Percentiles rank a stretch among this genome's conserved stretches.
Evolutionary conservation across 2,329 filamentous ascomycete genomes (phyloP).

Genomic region (Drechslera avenae): DNA sequence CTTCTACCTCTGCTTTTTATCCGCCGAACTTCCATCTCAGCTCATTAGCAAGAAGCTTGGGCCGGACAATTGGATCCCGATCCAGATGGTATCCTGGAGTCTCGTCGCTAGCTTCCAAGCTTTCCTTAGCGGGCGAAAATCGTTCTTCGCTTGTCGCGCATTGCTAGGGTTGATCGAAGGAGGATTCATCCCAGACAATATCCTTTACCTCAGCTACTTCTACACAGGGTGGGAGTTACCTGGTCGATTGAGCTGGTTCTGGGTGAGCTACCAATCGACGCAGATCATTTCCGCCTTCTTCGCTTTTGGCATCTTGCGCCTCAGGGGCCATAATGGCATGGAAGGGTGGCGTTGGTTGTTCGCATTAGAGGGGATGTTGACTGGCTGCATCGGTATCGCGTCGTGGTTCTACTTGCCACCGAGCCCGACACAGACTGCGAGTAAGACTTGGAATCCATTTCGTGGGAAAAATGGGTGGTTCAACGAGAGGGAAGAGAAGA

Average conservation of each 20-base stretch:
- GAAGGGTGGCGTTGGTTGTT: slow-evolving; percentile 64
- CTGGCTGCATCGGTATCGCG: slow-evolving; percentile 44
- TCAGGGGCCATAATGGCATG: slow-evolving; percentile 56
- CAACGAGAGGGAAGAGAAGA: slow-evolving; percentile 68
- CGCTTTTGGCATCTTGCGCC: slow-evolving; percentile 60
- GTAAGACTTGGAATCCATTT: slow-evolving; percentile 51
- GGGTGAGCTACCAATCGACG: slow-evolving; percentile 67
- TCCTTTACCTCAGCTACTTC: slow-evolving; percentile 75
- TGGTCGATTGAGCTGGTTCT: slow-evolving; percentile 70
- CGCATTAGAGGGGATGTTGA: slow-evolving; percentile 48
- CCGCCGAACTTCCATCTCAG: slow-evolving; percentile 54
- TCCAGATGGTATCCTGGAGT: slow-evolving; percentile 52
- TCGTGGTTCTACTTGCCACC: slow-evolving; percentile 50
- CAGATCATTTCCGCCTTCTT: slow-evolving; percentile 63
- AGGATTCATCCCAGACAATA: slow-evolving; percentile 66
- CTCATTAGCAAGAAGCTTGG: slow-evolving; percentile 55
- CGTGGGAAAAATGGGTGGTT: slow-evolving; percentile 70
- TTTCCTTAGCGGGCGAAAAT: slow-evolving; percentile 60
- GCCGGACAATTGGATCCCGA: slow-evolving; percentile 53
- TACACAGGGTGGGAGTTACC: slow-evolving; percentile 75
- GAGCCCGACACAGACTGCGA: slow-evolving; percentile 68
- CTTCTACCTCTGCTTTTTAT: slow-evolving; percentile 83
- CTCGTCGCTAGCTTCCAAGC: slow-evolving; percentile 69
- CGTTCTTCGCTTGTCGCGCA: slow-evolving; percentile 52
- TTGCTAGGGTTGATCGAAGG: slow-evolving; percentile 54